Percentiles rank a stretch among this genome's conserved stretches.
These are phyloP conservation scores for Oleoguttula mirabilis DNA, from an alignment of 495 filamentous ascomycete genomes.

Conservation along the genomic window DNA sequence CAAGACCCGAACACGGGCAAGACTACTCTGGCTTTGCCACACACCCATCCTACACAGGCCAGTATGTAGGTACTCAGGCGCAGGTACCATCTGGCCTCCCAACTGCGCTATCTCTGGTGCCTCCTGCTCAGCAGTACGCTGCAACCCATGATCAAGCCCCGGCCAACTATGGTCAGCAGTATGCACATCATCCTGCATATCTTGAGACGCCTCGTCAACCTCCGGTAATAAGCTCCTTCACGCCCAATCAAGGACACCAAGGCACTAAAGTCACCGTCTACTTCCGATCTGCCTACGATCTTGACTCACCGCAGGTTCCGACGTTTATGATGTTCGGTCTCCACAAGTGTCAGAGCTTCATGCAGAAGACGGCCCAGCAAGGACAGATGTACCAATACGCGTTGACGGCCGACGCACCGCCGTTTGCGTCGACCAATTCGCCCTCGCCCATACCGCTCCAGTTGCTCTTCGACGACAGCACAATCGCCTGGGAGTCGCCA, in stretches of 20 bases:
- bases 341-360: constrained; percentile 49
- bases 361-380: constrained; percentile 49
- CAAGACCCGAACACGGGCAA: constrained; percentile 31
- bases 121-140: constrained; percentile 25
- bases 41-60: constrained; percentile 23
- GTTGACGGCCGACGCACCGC: constrained; percentile 61
- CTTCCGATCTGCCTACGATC: constrained; percentile 61
- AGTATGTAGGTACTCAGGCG: constrained; percentile 28
- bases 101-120: constrained; percentile 21
- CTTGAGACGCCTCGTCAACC: constrained; percentile 39
- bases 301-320: constrained; percentile 42
- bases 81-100: constrained; percentile 27
- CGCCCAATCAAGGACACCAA: constrained; percentile 52
- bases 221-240: constrained; percentile 53
- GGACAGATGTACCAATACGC: constrained; percentile 54
- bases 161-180: constrained; percentile 35
- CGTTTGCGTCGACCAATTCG: constrained; percentile 53
- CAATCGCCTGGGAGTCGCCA: constrained; percentile 7
- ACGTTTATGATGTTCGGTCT: constrained; percentile 66
- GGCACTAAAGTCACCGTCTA: constrained; percentile 61
- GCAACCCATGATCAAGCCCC: constrained; percentile 29
- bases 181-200: constrained; percentile 36
- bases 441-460: constrained; percentile 59
- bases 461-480: constrained; percentile 42
- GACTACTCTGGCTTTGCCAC: constrained; percentile 27